Conservation (phyloP, 441 rosid species). For the Brassica balearica region DNA sequence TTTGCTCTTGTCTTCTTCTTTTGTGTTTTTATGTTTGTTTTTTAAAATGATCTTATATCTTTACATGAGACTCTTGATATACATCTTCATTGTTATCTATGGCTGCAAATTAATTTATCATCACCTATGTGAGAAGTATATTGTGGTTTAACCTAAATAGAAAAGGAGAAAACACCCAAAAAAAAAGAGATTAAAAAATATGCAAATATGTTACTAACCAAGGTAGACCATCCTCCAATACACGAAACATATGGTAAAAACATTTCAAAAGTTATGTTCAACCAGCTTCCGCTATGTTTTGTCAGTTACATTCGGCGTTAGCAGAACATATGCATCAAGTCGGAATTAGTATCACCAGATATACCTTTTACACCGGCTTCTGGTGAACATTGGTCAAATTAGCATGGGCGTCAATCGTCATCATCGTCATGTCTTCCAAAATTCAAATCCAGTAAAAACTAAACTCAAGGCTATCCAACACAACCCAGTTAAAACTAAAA, state of each 20-base stretch:
- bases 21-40: neutral
- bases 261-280: neutral
- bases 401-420: neutral
- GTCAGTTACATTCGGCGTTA: neutral
- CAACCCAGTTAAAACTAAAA: too few relatives aligned
- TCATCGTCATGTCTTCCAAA: neutral
- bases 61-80: constrained; percentile 32
- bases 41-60: constrained; percentile 22
- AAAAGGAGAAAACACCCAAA: neutral
- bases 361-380: neutral
- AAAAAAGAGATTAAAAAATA: neutral
- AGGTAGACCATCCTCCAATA: neutral
- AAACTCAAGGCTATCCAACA: too few relatives aligned
- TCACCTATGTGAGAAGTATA: neutral
- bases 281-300: constrained; percentile 2
- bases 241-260: neutral
- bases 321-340: neutral
- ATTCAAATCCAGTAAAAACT: too few relatives aligned
- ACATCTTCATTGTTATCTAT: constrained; percentile 19
- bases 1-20: constrained; percentile 30
- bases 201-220: neutral
- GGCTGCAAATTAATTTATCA: constrained; percentile 27
- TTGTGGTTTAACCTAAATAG: neutral
- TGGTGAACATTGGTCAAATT: neutral
- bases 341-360: neutral